Conservation (phyloP, 2,329 filamentous ascomycete species). For the Bipolaris sorokiniana region DNA sequence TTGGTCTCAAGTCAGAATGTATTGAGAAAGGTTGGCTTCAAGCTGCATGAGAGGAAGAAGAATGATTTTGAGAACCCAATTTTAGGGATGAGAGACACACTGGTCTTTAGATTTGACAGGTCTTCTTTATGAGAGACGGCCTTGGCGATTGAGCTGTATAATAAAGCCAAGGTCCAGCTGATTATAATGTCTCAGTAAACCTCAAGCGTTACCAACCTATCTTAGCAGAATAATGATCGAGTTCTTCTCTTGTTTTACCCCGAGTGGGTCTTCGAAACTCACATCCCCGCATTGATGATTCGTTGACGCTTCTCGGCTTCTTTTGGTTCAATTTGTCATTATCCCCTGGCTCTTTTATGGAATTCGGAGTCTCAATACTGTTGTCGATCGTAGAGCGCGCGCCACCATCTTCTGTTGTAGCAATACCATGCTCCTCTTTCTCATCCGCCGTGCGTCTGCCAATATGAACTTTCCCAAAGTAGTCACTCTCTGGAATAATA, state of each 20-base stretch:
- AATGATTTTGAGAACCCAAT: conserved; percentile 49
- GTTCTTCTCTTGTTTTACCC: conserved; percentile 2
- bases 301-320: conserved; percentile 16
- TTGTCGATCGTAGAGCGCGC: conserved; percentile 8
- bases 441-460: conserved; percentile 1
- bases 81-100: conserved; percentile 45
- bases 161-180: not conserved
- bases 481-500: not conserved
- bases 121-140: conserved; percentile 8
- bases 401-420: conserved; percentile 2
- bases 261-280: conserved; percentile 6
- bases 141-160: not conserved
- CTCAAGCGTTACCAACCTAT: not conserved
- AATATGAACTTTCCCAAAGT: conserved; percentile 3
- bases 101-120: conserved; percentile 44
- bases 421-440: not conserved
- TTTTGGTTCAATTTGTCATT: conserved; percentile 11
- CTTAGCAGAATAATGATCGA: conserved; percentile 2
- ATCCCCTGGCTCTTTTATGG: conserved; percentile 7
- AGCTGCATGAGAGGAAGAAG: conserved; percentile 52
- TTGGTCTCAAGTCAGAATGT: conserved; percentile 64
- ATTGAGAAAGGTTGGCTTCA: conserved; percentile 63
- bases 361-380: not conserved
- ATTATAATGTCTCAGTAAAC: not conserved
- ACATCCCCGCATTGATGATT: not conserved